phyloP scores from a whole-genome alignment of 257 asterid species.

The Primulina tabacum region DNA sequence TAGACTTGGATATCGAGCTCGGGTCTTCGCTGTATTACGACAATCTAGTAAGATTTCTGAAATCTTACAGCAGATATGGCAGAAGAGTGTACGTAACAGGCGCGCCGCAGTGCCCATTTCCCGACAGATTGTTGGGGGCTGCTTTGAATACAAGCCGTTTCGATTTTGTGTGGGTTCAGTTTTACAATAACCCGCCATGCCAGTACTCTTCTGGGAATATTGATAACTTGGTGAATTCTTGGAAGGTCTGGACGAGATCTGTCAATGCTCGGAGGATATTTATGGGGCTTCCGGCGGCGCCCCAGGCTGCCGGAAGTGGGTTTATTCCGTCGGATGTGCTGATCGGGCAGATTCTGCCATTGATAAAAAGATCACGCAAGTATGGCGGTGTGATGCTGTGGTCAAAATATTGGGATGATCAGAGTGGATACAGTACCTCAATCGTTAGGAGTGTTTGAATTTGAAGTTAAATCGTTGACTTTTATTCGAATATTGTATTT shows the following conservation, averaged over 20 bases:
- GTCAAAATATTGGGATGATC: slow-evolving; percentile 65
- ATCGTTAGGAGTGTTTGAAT: slow-evolving; percentile 35
- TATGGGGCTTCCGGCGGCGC: slow-evolving; percentile 62
- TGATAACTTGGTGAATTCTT: slow-evolving; percentile 34
- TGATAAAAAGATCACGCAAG: slow-evolving; percentile 37
- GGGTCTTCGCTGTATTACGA: slow-evolving; percentile 49
- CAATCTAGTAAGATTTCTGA: slow-evolving; percentile 44
- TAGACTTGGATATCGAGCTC: slow-evolving; percentile 62
- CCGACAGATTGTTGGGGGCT: slow-evolving; percentile 43
- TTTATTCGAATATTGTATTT: no score
- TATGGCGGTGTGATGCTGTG: slow-evolving; percentile 86
- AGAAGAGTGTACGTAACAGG: slow-evolving; percentile 46
- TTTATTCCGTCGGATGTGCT: slow-evolving; percentile 49
- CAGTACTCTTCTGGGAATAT: slow-evolving; percentile 42
- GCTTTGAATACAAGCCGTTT: slow-evolving; percentile 51
- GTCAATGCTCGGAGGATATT: slow-evolving; percentile 45
- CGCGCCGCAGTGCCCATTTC: slow-evolving; percentile 82
- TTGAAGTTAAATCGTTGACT: neutral
- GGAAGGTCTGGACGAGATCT: slow-evolving; percentile 47
- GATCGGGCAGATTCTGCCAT: slow-evolving; percentile 47
- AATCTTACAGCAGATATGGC: slow-evolving; percentile 21
- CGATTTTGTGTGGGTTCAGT: slow-evolving; percentile 72
- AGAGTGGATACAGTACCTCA: slow-evolving; percentile 44
- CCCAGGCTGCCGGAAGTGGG: slow-evolving; percentile 67
- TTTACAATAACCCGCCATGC: slow-evolving; percentile 65